Base-by-base conservation (phyloP, 2,329 filamentous ascomycete genomes). In the Rhynchosporium agropyri region DNA sequence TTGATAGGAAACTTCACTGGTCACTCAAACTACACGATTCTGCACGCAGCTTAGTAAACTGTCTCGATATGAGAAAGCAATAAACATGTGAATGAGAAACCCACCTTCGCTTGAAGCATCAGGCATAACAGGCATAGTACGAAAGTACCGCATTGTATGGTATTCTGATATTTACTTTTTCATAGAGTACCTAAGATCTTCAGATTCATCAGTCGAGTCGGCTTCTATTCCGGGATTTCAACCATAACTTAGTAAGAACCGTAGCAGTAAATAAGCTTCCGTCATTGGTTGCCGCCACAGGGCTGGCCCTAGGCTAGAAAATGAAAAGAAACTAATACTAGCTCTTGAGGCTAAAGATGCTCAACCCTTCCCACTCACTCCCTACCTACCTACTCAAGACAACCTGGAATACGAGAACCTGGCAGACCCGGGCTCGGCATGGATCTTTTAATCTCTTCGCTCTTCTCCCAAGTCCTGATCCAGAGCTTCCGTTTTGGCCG, bases 401-500 rank as follows among this genome's bases (percentile, higher is more conserved):
- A 29, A 59, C 38, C 51, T 36, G 33, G 33, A 36, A 36, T 5
- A 36, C 9, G 20, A 20, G 20, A 20, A 20, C 20, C 20, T 20
- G 20, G 20, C 20, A 20, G 20, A 20, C 20, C 20, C 20, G 20
- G 20, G 20, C 20, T 20, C 20, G 20, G 20, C 33, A 36, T 36
- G 6, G 33, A 36, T 36, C 33, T 36, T 36, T 36, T 36, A 20
- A 20, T 20, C 20, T 36, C 33, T 36, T 36, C 33, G 33, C 9
- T 36, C 6, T 36, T 36, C 6, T 36, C 33, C 9, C 33, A 10
- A 6, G 20, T 1, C 49, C 50, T n/a, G 9, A 46, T 55, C 58
- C 58, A 31, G 40, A 4, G 20, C 58, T 28, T 60, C 53, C 58
- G 49, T 43, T 40, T 28, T 28, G 31, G 40, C 53, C 58, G 50